These are phyloP conservation scores for Logfia minima DNA, from an alignment of 129 eudicot species.

Conservation along the genomic window DNA sequence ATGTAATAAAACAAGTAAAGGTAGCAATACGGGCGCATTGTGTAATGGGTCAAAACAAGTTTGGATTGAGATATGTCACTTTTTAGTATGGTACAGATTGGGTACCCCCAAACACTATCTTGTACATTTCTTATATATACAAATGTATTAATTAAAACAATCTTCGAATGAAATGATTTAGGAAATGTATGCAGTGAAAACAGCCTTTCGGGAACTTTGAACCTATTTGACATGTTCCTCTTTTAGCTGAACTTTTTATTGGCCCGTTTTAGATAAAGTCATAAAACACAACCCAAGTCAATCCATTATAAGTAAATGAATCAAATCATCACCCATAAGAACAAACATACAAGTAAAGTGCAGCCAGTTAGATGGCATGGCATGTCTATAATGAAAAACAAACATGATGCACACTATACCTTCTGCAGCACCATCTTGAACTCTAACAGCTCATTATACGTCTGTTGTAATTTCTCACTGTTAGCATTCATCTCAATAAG, in stretches of 20 bases:
- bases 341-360: background rate
- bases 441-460: conserved; percentile 87
- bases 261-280: background rate
- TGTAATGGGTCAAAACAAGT: background rate
- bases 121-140: background rate
- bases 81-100: background rate
- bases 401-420: conserved; percentile 47
- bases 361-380: background rate
- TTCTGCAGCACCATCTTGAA: conserved; percentile 91
- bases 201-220: background rate
- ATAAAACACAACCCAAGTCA: background rate
- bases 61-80: background rate
- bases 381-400: background rate
- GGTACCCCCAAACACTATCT: background rate
- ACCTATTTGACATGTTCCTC: background rate
- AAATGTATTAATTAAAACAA: background rate
- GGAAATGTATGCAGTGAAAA: background rate
- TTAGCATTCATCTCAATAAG: conserved; percentile 85
- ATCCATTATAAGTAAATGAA: background rate
- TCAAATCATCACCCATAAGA: background rate
- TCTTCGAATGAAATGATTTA: background rate
- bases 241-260: background rate
- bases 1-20: conserved; percentile 5
- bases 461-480: conserved; percentile 73
- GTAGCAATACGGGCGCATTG: background rate